Base-by-base conservation (phyloP, 2,329 filamentous ascomycete genomes). In the Kalmusia sp. region DNA sequence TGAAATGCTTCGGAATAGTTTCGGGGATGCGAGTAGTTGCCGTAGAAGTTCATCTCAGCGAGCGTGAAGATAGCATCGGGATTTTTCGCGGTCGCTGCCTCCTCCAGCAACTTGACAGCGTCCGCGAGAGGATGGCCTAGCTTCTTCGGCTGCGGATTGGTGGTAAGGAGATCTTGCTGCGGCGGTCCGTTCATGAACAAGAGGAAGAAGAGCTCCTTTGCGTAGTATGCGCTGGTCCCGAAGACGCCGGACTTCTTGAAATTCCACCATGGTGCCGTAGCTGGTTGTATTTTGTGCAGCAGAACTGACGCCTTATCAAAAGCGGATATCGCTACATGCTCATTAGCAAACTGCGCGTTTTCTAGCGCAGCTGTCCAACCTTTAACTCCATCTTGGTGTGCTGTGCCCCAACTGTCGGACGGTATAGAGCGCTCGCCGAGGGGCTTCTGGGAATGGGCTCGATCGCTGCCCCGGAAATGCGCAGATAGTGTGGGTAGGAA, bases 11-110 rank as follows among this genome's bases (percentile, higher is more conserved):
- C 82, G 27, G 84, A 80, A 63, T 96, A 92, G 70, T 97, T 87
- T 59, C 88, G 84, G 1, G 93, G 93, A 67, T 97, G 84, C 19
- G 91, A 90, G 75, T 89, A 96, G 75, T 98, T 97, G 71, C 95
- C 95, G 67, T 95, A 92, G 76, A 98, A 98, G 79, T 96, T 96
- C 83, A 99, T 88, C 72, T 99, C 91, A 15, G 91, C 95, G 21
- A 99, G 82, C 14, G 96, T 80, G 69, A 89, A 96, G 39, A 98
- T 85, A 4, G 95, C 95, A 72, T 99, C 93, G 2, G 91, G 84
- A 69, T 92, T 81, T 59, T 82, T 76, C 37, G 79, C 65, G 6
- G 80, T 74, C 3, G 85, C 85, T 28, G 87, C 85, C 45, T 81
- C 75, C 63, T 84, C 80, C 54, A 90, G 74, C 28, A 88, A 76